A percentile compares a stretch with the other conserved stretches of the same genome.
Conservation (phyloP, 2,329 filamentous ascomycete species). For the Karstenula rhodostoma region DNA sequence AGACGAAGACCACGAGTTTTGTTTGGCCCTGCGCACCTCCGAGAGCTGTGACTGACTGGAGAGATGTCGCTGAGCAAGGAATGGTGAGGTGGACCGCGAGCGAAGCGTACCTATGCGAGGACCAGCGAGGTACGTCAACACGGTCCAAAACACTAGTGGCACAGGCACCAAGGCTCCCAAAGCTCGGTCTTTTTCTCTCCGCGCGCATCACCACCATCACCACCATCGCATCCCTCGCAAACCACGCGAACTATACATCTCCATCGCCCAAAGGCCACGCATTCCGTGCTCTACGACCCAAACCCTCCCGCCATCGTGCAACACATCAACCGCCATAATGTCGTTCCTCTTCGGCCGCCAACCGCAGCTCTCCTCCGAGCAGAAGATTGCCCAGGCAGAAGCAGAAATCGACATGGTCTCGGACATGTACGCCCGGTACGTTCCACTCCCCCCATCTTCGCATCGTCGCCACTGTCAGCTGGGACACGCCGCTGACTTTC, state of each 20-base stretch:
- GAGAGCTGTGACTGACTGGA: no score
- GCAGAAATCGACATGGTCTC: constrained; percentile 97
- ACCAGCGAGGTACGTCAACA: not conserved
- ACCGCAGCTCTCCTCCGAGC: constrained; percentile 89
- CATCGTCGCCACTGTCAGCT: not conserved
- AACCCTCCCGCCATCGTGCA: not conserved
- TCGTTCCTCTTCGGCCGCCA: constrained; percentile 63
- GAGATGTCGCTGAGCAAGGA: no score
- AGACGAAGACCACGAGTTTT: no score
- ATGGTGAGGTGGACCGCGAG: no score
- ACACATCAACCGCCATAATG: constrained; percentile 30
- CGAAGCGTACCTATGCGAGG: no score
- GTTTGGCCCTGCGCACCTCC: no score
- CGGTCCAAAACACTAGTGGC: not conserved
- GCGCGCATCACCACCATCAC: constrained; percentile 1
- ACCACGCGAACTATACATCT: not conserved
- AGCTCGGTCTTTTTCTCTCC: constrained; percentile 8
- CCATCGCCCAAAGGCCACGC: not conserved
- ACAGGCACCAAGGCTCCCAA: not conserved
- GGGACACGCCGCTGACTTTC: constrained; percentile 6
- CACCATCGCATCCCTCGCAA: not conserved
- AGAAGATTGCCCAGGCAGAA: constrained; percentile 97
- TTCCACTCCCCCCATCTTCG: not conserved
- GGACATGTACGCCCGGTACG: constrained; percentile 97
- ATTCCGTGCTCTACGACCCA: not conserved